Percentiles rank a stretch among this genome's conserved stretches.
Conservation (phyloP, 352 stramenopile species). For the Phytopythium litorale region DNA sequence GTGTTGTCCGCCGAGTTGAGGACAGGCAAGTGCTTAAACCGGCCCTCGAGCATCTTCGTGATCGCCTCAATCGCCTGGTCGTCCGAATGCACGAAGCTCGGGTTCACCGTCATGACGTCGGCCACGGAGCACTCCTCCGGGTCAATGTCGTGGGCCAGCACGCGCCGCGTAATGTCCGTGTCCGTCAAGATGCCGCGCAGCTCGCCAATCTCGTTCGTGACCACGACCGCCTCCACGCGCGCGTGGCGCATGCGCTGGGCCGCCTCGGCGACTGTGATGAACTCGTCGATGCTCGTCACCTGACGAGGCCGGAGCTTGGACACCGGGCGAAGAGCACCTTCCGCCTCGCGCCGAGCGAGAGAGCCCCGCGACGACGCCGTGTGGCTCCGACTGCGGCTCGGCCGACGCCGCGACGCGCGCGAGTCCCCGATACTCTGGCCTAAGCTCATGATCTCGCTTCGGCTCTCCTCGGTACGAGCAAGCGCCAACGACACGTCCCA, state of each 20-base stretch:
- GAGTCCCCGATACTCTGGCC: constrained; percentile 62
- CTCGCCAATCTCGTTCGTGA: constrained; percentile 80
- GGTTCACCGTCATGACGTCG: constrained; percentile 83
- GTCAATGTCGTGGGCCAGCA: constrained; percentile 79
- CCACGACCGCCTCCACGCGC: constrained; percentile 80
- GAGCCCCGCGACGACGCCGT: constrained; percentile 48
- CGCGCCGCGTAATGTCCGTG: constrained; percentile 81
- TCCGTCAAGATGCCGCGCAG: constrained; percentile 84
- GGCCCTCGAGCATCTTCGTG: constrained; percentile 86
- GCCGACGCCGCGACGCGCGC: constrained; percentile 29
- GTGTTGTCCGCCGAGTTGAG: constrained; percentile 55
- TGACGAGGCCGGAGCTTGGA: constrained; percentile 76
- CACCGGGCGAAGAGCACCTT: constrained; percentile 69
- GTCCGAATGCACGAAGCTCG: constrained; percentile 73
- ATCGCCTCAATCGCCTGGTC: constrained; percentile 85
- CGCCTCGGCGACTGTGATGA: constrained; percentile 82
- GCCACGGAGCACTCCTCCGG: constrained; percentile 73
- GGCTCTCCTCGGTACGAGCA: constrained; percentile 63
- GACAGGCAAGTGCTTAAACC: constrained; percentile 86
- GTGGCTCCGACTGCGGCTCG: constrained; percentile 31
- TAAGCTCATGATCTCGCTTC: constrained; percentile 55
- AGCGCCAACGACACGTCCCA: constrained; percentile 88
- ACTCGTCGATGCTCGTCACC: constrained; percentile 84
- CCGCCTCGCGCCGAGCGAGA: constrained; percentile 41
- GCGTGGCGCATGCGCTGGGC: constrained; percentile 79